Conservation (phyloP, 2,329 filamentous ascomycete species). For the Scytalidium lignicola region DNA sequence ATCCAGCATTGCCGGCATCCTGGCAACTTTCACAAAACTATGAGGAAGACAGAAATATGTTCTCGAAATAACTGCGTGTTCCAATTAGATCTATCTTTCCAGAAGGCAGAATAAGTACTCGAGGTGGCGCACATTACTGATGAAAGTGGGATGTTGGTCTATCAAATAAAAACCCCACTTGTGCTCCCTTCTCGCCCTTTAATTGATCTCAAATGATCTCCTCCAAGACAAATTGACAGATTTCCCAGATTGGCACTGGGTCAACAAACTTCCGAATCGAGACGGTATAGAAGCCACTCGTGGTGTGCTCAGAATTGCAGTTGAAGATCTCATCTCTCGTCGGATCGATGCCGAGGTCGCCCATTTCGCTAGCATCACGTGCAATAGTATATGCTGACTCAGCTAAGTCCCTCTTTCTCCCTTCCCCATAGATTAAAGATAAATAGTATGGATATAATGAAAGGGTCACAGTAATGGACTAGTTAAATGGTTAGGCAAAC, state of each 20-base stretch:
- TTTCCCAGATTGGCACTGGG: not conserved
- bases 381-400: not conserved
- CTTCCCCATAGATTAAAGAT: too few relatives aligned
- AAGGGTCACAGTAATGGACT: too few relatives aligned
- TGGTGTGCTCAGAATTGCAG: not conserved
- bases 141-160: not conserved
- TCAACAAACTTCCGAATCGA: not conserved
- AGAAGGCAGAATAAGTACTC: not conserved
- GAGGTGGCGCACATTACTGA: not conserved
- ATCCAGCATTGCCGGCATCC: slow-evolving; percentile 58
- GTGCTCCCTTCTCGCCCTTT: not conserved
- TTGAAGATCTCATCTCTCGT: not conserved
- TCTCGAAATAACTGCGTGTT: not conserved
- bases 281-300: not conserved
- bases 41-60: not conserved
- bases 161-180: not conserved
- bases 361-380: not conserved
- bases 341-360: not conserved
- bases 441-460: too few relatives aligned
- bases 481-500: too few relatives aligned
- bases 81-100: not conserved
- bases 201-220: not conserved
- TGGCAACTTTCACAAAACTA: slow-evolving; percentile 6
- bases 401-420: not conserved
- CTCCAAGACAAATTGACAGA: not conserved